Evolutionary conservation across 192 early-diverging fungal species (phyloP), one percentile per base, ranked within the genome.

Genomic region (Coemansia sp.): DNA sequence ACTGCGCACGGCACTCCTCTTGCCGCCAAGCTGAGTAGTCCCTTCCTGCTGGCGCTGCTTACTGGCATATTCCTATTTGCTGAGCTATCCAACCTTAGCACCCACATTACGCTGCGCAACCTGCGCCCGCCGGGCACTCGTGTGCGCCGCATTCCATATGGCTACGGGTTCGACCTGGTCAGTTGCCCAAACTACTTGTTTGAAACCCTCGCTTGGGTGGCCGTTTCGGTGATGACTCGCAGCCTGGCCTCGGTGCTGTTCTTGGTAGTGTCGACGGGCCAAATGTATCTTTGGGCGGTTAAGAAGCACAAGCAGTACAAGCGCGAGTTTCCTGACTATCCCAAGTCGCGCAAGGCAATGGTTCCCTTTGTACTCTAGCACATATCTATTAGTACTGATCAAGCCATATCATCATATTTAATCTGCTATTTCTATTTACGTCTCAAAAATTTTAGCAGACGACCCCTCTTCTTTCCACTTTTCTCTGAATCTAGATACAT

Each of bases 101-200:
- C 90, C 11, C 96, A 98, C 70, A 75, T 90, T 29, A 96, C 90
- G 32, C 86, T 98, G 53, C 92, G 95, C 60, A 90, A 95, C 74
- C 86, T 98, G 61, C 92, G 96, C 59, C 96, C 96, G 32, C 86
- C 92, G 22, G 96, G 96, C 61, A 89, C 94, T 6, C 86, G 89
- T 10, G 84, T 88, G 39, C 91, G 96, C 65, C 87, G 88, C 55
- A 96, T 98, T 64, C 96, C 96, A 56, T 86, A 81, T 59, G 96
- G 96, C 56, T 98, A 95, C 71, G 94, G 94, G 22, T 98, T 98
- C 68, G 85, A 90, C 64, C 80, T 91, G 60, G 92, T 97, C 38
- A 93, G 92, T 34, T 93, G 90, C 67, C 94, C 96, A 61, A 98
- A 98, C 82, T 98, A 98, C 78, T 86, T 92, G 68, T 96, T 95